Base-by-base conservation (phyloP, 1,284 basidiomycete species). In the Irpex lacteus region DNA sequence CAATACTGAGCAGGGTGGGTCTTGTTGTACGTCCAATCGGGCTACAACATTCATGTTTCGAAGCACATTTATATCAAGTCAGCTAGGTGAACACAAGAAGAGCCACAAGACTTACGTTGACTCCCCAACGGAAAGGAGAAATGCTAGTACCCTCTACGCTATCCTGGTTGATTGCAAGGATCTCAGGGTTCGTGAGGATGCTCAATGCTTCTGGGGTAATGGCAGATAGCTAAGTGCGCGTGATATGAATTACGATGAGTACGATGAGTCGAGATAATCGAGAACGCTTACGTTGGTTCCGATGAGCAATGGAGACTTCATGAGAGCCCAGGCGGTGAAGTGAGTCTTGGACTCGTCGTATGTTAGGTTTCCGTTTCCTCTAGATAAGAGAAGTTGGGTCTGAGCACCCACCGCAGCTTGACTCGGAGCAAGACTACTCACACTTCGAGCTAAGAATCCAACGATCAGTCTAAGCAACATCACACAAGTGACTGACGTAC, bases 291-390 rank as follows among this genome's bases (percentile, higher is more conserved):
- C 78, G 63, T 80, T 75, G 1, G 80, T 78, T 8, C 79, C 75
- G 62, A 85, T 81, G 60, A 86, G 71, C 5, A 85, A 74, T 11
- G 84, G 85, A 0, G 84, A 85, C 70, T 85, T 86, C 80, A 87
- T 82, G 32, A 89, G 74, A 18, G 86, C 85, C 87, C 87, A 88
- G 3, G 83, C 85, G 0, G 85, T 87, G 73, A 87, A 88, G 68
- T 87, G 85, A 1, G 85, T 79, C 71, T 88, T 87, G 5, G 81
- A 72, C 73, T 88, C 87, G 26, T 88, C 85, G 67, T 76, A 82
- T 1, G 83, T 85, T 54, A 88, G 76, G 21, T 73, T 70, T 7
- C 85, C 85, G 67, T 88, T 87, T 0, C 86, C 86, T 15, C 85
- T 47, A 2, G 32, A 6, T 34, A 2, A 34, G 32, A 34, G 32